Evolutionary conservation across 2,329 filamentous ascomycete genomes (phyloP).

Genomic region (Nemania diffusa): DNA sequence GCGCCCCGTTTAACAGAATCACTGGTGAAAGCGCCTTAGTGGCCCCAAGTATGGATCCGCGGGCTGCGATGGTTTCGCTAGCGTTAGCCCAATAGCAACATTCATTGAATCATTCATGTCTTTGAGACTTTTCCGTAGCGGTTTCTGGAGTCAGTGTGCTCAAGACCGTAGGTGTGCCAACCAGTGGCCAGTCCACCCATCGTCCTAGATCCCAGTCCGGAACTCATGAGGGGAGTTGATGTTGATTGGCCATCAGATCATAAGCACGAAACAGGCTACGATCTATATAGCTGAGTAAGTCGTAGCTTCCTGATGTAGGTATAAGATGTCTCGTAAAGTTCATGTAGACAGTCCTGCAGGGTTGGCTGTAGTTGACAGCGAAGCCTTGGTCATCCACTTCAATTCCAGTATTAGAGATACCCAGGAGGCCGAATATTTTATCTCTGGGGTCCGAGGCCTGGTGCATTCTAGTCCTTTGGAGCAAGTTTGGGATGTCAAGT

Average conservation of each 20-base stretch:
- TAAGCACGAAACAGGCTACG: background rate
- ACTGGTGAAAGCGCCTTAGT: background rate
- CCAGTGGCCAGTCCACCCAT: background rate
- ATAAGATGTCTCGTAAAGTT: slow-evolving; percentile 8
- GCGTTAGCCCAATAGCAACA: background rate
- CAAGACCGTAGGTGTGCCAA: background rate
- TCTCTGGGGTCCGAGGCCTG: slow-evolving; percentile 16
- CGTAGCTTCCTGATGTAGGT: background rate
- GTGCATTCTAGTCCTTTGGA: background rate
- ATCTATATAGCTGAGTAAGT: background rate
- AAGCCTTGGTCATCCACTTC: slow-evolving; percentile 1
- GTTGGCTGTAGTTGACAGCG: slow-evolving; percentile 6
- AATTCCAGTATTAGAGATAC: background rate
- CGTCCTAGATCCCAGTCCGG: background rate
- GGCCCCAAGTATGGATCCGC: background rate
- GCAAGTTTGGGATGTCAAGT: slow-evolving; percentile 5
- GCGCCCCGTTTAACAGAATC: background rate
- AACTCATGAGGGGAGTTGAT: background rate
- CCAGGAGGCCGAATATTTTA: slow-evolving; percentile 13
- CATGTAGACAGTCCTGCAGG: background rate
- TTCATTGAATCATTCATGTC: background rate
- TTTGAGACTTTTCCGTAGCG: background rate
- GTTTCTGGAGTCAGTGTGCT: background rate
- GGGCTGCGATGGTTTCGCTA: background rate
- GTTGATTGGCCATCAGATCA: background rate